phyloP scores from a whole-genome alignment of 257 asterid genomes.

The Misopates orontium region DNA sequence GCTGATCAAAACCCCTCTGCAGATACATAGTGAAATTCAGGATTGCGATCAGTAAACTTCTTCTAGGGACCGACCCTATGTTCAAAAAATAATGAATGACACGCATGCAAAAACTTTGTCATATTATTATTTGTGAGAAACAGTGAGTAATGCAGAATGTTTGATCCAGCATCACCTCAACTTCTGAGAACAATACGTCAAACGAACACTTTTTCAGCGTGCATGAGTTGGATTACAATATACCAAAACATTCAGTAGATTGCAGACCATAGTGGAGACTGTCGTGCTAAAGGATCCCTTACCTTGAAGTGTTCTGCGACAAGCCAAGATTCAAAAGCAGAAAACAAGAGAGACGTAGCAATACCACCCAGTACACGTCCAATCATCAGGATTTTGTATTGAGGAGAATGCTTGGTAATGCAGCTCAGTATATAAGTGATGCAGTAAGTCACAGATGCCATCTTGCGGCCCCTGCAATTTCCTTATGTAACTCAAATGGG shows the following conservation, averaged over 20 bases:
- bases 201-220: too few relatives aligned
- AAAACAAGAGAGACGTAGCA: constrained; percentile 90
- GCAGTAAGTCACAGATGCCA: constrained; percentile 88
- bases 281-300: not conserved
- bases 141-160: too few relatives aligned
- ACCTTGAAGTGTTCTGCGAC: constrained; percentile 98
- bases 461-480: constrained; percentile 78
- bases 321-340: constrained; percentile 95
- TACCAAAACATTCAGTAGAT: not conserved
- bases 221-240: not conserved
- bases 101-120: not conserved
- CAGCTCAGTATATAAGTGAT: constrained; percentile 87
- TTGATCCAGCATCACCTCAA: too few relatives aligned
- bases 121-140: too few relatives aligned
- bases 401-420: constrained; percentile 92
- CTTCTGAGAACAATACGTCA: too few relatives aligned
- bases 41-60: constrained; percentile 4
- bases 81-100: not conserved
- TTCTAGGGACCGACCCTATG: not conserved
- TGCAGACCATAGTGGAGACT: not conserved
- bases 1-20: constrained; percentile 97
- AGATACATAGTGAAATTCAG: constrained; percentile 18
- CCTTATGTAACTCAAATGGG: constrained; percentile 25
- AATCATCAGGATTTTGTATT: constrained; percentile 79
- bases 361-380: constrained; percentile 96